These are phyloP conservation scores for Mycosphaerelloides madeirae DNA, from an alignment of 2,329 filamentous ascomycete genomes.

Conservation along the genomic window DNA sequence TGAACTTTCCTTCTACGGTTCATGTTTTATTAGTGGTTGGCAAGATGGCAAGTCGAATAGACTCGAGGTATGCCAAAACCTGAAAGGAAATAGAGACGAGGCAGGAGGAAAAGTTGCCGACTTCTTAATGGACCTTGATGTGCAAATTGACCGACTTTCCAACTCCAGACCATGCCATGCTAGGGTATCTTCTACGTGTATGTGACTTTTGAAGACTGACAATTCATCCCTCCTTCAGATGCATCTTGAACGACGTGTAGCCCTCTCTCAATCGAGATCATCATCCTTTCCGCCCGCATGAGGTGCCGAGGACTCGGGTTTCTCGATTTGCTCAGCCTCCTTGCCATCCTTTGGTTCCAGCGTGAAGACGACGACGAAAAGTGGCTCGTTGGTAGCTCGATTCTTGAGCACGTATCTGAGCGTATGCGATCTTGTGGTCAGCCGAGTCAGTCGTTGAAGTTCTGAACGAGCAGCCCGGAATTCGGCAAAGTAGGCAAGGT, in stretches of 20 bases:
- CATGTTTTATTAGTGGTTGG: too few relatives aligned
- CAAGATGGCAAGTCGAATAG: too few relatives aligned
- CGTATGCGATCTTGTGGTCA: constrained; percentile 62
- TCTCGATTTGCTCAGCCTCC: constrained; percentile 13
- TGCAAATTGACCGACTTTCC: too few relatives aligned
- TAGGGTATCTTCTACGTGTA: too few relatives aligned
- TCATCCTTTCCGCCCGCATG: constrained; percentile 10
- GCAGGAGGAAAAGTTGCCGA: too few relatives aligned
- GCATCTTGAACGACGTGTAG: too few relatives aligned
- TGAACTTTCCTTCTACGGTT: neutral
- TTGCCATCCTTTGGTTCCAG: constrained; percentile 60
- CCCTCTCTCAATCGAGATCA: constrained; percentile 18
- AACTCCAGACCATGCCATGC: too few relatives aligned
- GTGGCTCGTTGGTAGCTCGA: constrained; percentile 64
- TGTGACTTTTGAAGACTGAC: too few relatives aligned
- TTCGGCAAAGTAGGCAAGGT: constrained; percentile 13
- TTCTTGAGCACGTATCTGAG: constrained; percentile 92
- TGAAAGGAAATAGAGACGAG: too few relatives aligned
- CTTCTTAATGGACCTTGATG: too few relatives aligned
- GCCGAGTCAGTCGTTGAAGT: constrained; percentile 22
- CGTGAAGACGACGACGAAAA: constrained; percentile 77
- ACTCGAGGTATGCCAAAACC: too few relatives aligned
- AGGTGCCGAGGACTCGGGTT: constrained; percentile 2
- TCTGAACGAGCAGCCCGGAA: constrained; percentile 2
- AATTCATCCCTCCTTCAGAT: too few relatives aligned